Evolutionary conservation across 768 basidiomycete genomes (phyloP), one percentile per base, ranked within the genome.

Genomic region (Mycena venus): DNA sequence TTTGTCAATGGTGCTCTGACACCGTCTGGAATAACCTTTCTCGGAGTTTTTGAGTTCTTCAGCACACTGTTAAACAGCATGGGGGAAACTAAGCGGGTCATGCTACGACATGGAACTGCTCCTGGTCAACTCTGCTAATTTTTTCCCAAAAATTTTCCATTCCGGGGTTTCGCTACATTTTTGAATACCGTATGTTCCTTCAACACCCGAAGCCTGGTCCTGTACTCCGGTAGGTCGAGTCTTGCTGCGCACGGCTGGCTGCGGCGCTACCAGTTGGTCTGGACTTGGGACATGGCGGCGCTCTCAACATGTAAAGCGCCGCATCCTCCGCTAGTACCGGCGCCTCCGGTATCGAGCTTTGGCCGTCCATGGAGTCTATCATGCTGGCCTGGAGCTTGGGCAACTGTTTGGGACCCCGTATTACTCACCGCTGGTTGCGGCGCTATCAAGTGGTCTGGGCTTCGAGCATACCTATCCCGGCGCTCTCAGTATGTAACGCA

Each of bases 281-380:
- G 40, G 34, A 23, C 47, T 19, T 72, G 56, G 63, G 7, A 32
- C 40, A 47, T 72, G 56, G 42, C 36, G 17, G 40, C 56, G 34
- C 17, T 34, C 17, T 21, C 58, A 32, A 21, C 12, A 21, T 58
- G 32, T 5, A 49, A 17, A 32, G 12, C 21, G 70, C 61, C 29
- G 62, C 61, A 19, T 53, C 58, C 70, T 71, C 70, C 70, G 70
- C 65, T n/a, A 63, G 34, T 56, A 66, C 56, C 63, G 70, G 63
- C 40, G 32, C 70, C 31, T 58, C 42, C 25, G 55, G 42, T 15
- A 63, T 63, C 31, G 53, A 72, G 21, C 63, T 65, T 63, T 72
- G 70, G 56, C 70, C 63, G 12, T 59, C 32, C 34, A 58, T 65
- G 63, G 70, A 55, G 23, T 72, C 70, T 14, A 6, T 66, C 70